phyloP scores from a whole-genome alignment of 2,329 filamentous ascomycete genomes.

The Myriosclerotinia scirpicola region DNA sequence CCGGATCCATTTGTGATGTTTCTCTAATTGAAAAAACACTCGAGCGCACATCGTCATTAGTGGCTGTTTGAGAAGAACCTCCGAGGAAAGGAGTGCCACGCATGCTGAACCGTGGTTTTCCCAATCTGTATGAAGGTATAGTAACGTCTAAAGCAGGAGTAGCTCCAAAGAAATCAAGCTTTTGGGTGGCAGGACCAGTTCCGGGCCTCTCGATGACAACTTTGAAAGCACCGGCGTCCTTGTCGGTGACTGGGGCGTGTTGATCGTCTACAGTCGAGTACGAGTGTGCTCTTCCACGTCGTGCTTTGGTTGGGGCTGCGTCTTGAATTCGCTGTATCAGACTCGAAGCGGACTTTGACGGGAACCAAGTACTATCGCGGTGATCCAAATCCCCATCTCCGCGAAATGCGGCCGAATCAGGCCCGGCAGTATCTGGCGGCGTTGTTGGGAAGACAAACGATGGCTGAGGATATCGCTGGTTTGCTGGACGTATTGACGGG shows the following conservation, averaged over 20 bases:
- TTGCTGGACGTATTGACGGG: constrained; percentile 60
- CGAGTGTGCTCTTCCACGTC: constrained; percentile 66
- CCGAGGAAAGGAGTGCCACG: constrained; percentile 75
- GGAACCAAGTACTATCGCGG: constrained; percentile 39
- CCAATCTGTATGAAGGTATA: constrained; percentile 83
- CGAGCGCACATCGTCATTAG: constrained; percentile 64
- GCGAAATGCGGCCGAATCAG: constrained; percentile 48
- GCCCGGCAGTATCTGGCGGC: constrained; percentile 57
- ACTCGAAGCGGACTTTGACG: constrained; percentile 38
- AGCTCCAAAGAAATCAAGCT: constrained; percentile 48
- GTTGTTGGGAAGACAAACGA: constrained; percentile 61
- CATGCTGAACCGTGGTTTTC: constrained; percentile 76
- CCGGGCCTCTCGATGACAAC: constrained; percentile 75
- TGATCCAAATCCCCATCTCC: constrained; percentile 33
- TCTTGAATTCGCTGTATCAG: constrained; percentile 43
- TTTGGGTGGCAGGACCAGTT: constrained; percentile 56
- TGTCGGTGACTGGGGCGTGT: constrained; percentile 50
- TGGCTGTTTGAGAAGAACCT: constrained; percentile 76
- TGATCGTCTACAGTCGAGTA: constrained; percentile 75
- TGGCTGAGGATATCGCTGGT: constrained; percentile 62
- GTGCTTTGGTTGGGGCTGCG: constrained; percentile 25
- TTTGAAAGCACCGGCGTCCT: constrained; percentile 69
- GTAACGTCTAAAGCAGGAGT: constrained; percentile 66
- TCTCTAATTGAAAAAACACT: constrained; percentile 55
- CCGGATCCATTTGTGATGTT: constrained; percentile 33